Evolutionary conservation across 2,329 filamentous ascomycete species (phyloP).

Genomic region (Arthrinium phaeospermum): DNA sequence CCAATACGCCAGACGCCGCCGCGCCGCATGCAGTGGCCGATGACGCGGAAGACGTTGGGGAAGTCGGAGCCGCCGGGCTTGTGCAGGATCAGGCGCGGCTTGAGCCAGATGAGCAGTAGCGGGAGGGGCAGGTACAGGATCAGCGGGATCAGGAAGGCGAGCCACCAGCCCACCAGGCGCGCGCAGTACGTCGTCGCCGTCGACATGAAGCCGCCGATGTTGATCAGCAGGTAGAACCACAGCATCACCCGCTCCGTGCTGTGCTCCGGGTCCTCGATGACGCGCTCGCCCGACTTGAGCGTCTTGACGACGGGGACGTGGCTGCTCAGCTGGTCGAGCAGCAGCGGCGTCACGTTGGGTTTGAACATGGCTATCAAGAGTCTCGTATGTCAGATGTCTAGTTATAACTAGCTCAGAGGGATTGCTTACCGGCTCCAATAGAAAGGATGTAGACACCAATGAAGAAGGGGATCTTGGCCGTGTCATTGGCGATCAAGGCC

Average conservation of each 20-base stretch:
- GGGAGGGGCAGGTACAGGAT: constrained; percentile 52
- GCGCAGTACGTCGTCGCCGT: constrained; percentile 59
- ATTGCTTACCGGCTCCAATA: constrained; percentile 66
- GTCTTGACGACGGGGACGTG: constrained; percentile 60
- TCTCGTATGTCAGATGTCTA: not conserved
- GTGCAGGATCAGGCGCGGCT: constrained; percentile 49
- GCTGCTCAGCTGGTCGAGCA: constrained; percentile 68
- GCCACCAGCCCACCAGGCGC: constrained; percentile 57
- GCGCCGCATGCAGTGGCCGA: constrained; percentile 43
- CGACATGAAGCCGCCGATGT: constrained; percentile 58
- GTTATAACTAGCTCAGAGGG: not conserved
- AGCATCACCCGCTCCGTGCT: constrained; percentile 71
- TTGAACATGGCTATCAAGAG: constrained; percentile 63
- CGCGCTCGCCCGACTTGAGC: constrained; percentile 61
- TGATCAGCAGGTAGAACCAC: constrained; percentile 64
- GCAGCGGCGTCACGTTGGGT: constrained; percentile 72
- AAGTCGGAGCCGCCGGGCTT: constrained; percentile 53
- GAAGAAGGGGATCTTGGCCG: constrained; percentile 51
- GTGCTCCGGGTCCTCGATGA: constrained; percentile 71
- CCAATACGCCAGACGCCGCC: constrained; percentile 46
- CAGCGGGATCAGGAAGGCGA: constrained; percentile 50
- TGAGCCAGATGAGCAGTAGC: constrained; percentile 47
- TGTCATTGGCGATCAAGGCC: constrained; percentile 49
- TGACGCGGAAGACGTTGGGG: constrained; percentile 47
- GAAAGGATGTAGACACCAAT: constrained; percentile 57